Conservation (phyloP, 31 red algal species). For the Odonthalia washingtoniensis region DNA sequence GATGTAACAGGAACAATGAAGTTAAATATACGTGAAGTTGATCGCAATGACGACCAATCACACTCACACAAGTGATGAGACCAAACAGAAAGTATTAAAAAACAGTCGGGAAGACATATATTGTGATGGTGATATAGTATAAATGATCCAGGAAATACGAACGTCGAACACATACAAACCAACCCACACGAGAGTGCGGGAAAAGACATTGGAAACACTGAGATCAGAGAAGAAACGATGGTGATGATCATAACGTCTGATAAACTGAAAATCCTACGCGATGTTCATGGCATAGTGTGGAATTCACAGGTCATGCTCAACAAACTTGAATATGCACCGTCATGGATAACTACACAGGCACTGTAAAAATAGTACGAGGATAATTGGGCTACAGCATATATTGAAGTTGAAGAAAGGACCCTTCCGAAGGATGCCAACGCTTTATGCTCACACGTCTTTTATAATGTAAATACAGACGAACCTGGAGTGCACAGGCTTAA, state of each 20-base stretch:
- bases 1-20: too few species aligned
- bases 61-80: too few species aligned
- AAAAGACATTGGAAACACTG: neutral
- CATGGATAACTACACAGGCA: conserved; percentile 18
- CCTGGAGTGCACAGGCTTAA: conserved; percentile 21
- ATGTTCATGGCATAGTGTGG: conserved; percentile 11
- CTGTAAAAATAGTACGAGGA: conserved; percentile 1
- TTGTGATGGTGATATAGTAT: too few species aligned
- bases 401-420: neutral
- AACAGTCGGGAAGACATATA: too few species aligned
- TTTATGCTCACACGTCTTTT: conserved; percentile 24
- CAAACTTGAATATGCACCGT: conserved; percentile 34
- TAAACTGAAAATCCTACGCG: conserved; percentile 1
- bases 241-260: neutral
- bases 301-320: neutral
- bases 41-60: too few species aligned
- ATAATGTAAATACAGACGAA: conserved; percentile 38
- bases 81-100: too few species aligned
- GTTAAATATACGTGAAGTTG: too few species aligned
- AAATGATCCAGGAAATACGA: neutral
- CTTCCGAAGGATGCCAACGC: conserved; percentile 27
- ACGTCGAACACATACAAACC: neutral
- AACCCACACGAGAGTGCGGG: neutral
- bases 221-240: neutral
- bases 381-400: conserved; percentile 25